Evolutionary conservation across 306 rosid species (phyloP), one percentile per base, ranked within the genome.

Genomic region (Coriaria nepalensis): DNA sequence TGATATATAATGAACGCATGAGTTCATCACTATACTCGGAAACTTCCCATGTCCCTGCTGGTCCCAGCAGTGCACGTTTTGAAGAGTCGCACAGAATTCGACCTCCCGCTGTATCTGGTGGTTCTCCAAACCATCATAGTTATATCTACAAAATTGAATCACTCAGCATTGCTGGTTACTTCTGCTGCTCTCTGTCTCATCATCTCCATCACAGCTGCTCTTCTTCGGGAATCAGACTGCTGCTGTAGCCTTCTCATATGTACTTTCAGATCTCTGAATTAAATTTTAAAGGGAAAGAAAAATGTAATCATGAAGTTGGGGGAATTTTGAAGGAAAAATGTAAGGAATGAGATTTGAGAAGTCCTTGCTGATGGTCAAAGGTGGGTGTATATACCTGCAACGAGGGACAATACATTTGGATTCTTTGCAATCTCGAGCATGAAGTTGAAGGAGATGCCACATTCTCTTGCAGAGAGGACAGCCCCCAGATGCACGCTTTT

Each of bases 101-200:
- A 20, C 29, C 29, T 20, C 29, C 29, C 29, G 29, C 29, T 20
- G 29, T 20, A 20, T 20, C 29, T 20, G 29, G 29, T 1, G 3
- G 29, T 20, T 20, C 1, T 20, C 29, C 29, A 20, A 20, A 3
- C 29, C 29, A 20, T 20, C 29, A 20, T 20, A 20, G 3, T 20
- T 20, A 20, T 20, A 20, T 20, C 29, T 20, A 20, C 29, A 20
- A 20, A 3, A 20, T 20, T 20, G 29, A 20, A 20, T 82, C 71
- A 92, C 50, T 81, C 79, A 34, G 83, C 63, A 54, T 65, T 85
- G 73, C 62, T 87, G 29, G 29, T 20, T 45, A 79, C 82, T 74
- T 92, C 98, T 8, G 93, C 96, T 48, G 98, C 98, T 73, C 98
- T 75, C 72, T 90, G 96, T 71, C 98, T 85, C 98, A 92, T 85